Evolutionary conservation across 2,329 filamentous ascomycete species (phyloP).

Genomic region (Ambrosiella xylebori): DNA sequence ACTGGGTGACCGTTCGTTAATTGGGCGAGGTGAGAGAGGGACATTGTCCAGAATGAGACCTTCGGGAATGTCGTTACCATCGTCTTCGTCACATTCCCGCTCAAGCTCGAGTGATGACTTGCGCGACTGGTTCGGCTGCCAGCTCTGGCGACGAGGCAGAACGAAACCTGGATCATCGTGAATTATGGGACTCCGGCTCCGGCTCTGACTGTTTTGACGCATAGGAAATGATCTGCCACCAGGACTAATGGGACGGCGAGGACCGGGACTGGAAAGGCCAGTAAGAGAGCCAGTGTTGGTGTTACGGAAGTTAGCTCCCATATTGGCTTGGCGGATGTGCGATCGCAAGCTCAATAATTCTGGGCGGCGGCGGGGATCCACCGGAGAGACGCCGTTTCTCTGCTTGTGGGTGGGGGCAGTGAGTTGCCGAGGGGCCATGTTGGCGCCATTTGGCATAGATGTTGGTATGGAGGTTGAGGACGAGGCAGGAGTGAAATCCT

Average conservation of each 20-base stretch:
- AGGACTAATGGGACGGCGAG: constrained; percentile 7
- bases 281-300: constrained; percentile 26
- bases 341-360: constrained; percentile 27
- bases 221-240: constrained; percentile 10
- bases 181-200: constrained; percentile 35
- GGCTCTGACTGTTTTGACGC: constrained; percentile 12
- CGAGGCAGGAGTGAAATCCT: constrained; percentile 17
- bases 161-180: constrained; percentile 26
- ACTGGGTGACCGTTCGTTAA: constrained; percentile 28
- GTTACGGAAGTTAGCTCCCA: constrained; percentile 34
- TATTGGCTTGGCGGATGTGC: constrained; percentile 26
- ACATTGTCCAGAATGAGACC: constrained; percentile 68
- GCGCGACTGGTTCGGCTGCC: constrained; percentile 47
- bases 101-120: constrained; percentile 58
- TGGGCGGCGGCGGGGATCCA: constrained; percentile 16
- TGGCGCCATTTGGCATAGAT: constrained; percentile 5
- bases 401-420: constrained; percentile 9
- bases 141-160: constrained; percentile 43
- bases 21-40: constrained; percentile 57
- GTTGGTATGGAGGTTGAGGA: constrained; percentile 14
- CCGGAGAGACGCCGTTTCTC: constrained; percentile 19
- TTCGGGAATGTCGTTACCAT: constrained; percentile 61
- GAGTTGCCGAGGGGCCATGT: constrained; percentile 10
- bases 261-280: constrained; percentile 13
- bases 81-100: constrained; percentile 57